Conservation (phyloP, 352 stramenopile genomes). For the Globisporangium polare region DNA sequence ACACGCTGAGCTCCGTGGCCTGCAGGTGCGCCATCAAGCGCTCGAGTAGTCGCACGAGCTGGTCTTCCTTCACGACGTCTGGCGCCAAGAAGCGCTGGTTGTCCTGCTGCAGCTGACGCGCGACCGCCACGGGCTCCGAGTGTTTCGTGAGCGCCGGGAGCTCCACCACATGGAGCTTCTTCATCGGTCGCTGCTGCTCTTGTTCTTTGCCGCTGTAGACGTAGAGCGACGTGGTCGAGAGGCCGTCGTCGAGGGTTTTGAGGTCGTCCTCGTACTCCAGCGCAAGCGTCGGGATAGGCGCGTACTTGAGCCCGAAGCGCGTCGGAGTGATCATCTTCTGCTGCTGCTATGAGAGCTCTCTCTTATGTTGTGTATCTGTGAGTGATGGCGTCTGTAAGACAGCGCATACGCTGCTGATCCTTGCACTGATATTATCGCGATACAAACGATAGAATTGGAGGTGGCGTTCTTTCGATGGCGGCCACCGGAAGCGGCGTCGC, state of each 20-base stretch:
- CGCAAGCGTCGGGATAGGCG: conserved; percentile 69
- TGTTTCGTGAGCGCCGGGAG: conserved; percentile 50
- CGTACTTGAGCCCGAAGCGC: conserved; percentile 81
- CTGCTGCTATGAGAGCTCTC: not conserved
- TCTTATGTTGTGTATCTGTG: not conserved
- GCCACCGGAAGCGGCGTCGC: too few relatives aligned
- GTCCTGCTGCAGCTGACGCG: conserved; percentile 55
- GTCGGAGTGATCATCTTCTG: conserved; percentile 62
- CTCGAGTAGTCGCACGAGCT: conserved; percentile 61
- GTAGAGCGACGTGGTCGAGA: conserved; percentile 44
- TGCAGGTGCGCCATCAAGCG: conserved; percentile 55
- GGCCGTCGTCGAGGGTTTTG: conserved; percentile 27
- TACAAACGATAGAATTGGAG: too few relatives aligned
- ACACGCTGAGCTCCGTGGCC: conserved; percentile 5
- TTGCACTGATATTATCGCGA: too few relatives aligned
- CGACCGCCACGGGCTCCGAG: conserved; percentile 43
- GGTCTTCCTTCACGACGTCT: conserved; percentile 56
- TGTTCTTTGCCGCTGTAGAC: conserved; percentile 27
- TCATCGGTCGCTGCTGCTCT: conserved; percentile 14
- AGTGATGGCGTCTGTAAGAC: too few relatives aligned
- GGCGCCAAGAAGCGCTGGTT: conserved; percentile 60
- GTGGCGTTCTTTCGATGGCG: too few relatives aligned
- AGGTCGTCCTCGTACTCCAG: conserved; percentile 80
- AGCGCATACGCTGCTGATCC: too few relatives aligned
- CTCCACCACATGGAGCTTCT: conserved; percentile 78